Percentiles rank a stretch among this genome's conserved stretches.
Conservation (phyloP, 441 rosid species). For the Geranium incanum region DNA sequence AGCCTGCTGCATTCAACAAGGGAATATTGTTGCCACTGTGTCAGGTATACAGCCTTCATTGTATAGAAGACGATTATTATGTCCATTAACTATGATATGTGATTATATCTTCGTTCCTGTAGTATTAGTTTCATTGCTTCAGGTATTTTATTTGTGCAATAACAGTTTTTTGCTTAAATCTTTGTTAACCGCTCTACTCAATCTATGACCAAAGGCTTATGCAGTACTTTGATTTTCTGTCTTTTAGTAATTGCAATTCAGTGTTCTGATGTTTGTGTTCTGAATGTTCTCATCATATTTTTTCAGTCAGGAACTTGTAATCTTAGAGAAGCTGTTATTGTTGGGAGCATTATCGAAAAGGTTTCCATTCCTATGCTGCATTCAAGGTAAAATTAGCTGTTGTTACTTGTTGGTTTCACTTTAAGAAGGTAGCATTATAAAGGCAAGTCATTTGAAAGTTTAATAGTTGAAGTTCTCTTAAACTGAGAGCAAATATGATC, state of each 20-base stretch:
- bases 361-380: slow-evolving; percentile 77
- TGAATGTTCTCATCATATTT: not conserved
- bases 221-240: not conserved
- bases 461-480: not conserved
- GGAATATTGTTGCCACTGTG: slow-evolving; percentile 83
- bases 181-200: not conserved
- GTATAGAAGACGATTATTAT: not conserved
- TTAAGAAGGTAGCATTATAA: not conserved
- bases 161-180: not conserved
- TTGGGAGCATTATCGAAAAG: slow-evolving; percentile 78
- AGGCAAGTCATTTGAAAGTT: not conserved
- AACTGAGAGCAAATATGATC: not conserved
- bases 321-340: slow-evolving; percentile 85
- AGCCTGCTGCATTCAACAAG: slow-evolving; percentile 87
- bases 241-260: not conserved
- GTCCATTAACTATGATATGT: not conserved
- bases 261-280: not conserved
- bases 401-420: not conserved
- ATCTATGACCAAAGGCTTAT: not conserved
- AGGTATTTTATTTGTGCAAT: not conserved
- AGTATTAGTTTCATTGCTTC: not conserved
- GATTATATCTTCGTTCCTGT: not conserved
- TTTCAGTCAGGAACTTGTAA: slow-evolving; percentile 86
- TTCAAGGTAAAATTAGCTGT: slow-evolving; percentile 40
- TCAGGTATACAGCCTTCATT: slow-evolving; percentile 37